Base-by-base conservation (phyloP, 768 basidiomycete species). In the Obba rivulosa region DNA sequence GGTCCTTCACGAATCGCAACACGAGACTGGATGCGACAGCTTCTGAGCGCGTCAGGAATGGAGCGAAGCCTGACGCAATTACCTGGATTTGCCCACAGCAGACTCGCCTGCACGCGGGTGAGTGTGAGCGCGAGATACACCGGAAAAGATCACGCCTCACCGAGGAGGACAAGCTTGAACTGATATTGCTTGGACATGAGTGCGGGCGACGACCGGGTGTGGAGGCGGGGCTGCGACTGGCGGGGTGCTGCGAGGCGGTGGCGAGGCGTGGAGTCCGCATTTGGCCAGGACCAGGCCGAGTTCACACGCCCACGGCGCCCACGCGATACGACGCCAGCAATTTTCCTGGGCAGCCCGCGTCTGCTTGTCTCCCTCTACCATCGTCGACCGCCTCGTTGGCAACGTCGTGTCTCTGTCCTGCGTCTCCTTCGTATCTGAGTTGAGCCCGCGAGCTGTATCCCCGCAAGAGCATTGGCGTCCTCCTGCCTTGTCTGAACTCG, bases 21-120 rank as follows among this genome's bases (percentile, higher is more conserved):
- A 99, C 96, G 55, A 98, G 70, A 71, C 91, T 94, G 62, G 47
- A 40, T 52, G 16, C 31, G n/a, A 34, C 37, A 17, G 25, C 37
- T 23, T 11, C 40, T 56, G 48, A 63, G 51, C 35, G 40, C 43
- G 52, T 62, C 61, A 66, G 63, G 37, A 34, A 49, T 57, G 43
- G 58, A 57, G 57, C 57, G 62, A 53, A 53, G 50, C 52, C 46
- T 54, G 54, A 43, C 31, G 23, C 31, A 18, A 35, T 48, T 68
- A 90, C 90, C 89, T 91, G 52, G 87, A 91, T 76, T 99, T 99
- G 45, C 96, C 96, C 43, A 99, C 96, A 38, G 96, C 95, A 35
- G 90, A 93, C 74, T 97, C 94, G 60, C 94, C 93, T 96, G 16
- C 10, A 54, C 62, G 31, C 58, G 54, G 22, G n/a, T 44, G 20